These are phyloP conservation scores for Coprinellus micaceus DNA, from an alignment of 768 basidiomycete genomes.

Conservation along the genomic window DNA sequence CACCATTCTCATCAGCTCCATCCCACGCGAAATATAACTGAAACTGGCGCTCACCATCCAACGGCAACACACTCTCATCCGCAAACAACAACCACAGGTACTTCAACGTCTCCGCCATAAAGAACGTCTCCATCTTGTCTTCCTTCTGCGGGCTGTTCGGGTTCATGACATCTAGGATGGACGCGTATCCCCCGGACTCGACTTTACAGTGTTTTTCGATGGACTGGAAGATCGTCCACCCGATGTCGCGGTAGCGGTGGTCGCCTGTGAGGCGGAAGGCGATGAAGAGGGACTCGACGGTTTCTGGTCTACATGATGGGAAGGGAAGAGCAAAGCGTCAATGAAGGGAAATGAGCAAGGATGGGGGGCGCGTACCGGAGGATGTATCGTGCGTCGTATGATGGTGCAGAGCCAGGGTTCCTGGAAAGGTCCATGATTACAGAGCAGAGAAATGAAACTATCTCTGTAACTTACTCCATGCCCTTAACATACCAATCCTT, in stretches of 20 bases:
- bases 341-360: not conserved
- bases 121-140: slow-evolving; percentile 96
- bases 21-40: no score
- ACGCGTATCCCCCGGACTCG: slow-evolving; percentile 78
- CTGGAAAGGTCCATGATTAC: not conserved
- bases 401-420: slow-evolving; percentile 37
- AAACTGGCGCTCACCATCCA: slow-evolving; percentile 75
- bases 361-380: slow-evolving; percentile 54
- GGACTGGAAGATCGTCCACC: slow-evolving; percentile 87
- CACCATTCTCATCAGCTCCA: no score
- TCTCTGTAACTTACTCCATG: slow-evolving; percentile 48
- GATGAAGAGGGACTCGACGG: slow-evolving; percentile 89
- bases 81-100: slow-evolving; percentile 88
- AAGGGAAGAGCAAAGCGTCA: not conserved
- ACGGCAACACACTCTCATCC: slow-evolving; percentile 64
- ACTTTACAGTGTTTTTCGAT: slow-evolving; percentile 82
- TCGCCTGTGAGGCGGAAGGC: slow-evolving; percentile 90
- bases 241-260: slow-evolving; percentile 71
- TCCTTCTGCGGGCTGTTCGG: slow-evolving; percentile 62
- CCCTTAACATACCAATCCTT: slow-evolving; percentile 94
- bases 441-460: not conserved
- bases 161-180: slow-evolving; percentile 80
- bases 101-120: slow-evolving; percentile 88
- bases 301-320: slow-evolving; percentile 82
- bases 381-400: slow-evolving; percentile 90